phyloP scores from a whole-genome alignment of 225 moss, liverwort and hornwort genomes.

The Ulota crispa region DNA sequence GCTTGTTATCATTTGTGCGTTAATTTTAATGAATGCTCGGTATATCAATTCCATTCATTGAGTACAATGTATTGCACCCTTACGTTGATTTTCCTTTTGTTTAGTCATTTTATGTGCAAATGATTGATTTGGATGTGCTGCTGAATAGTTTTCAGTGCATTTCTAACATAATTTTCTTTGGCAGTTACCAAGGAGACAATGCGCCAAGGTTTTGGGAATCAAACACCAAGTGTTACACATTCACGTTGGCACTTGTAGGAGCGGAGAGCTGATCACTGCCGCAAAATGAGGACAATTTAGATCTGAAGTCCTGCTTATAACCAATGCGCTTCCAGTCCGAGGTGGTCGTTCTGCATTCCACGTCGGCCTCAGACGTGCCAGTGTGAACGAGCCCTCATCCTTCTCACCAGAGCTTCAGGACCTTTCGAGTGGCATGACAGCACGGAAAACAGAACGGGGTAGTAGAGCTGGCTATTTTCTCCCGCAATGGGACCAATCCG shows the following conservation, averaged over 20 bases:
- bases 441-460: background rate
- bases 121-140: no score
- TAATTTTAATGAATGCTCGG: no score
- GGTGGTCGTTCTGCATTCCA: background rate
- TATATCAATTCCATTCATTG: no score
- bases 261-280: slow-evolving; percentile 57
- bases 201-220: slow-evolving; percentile 61
- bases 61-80: no score
- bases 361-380: slow-evolving; percentile 48
- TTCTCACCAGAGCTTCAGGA: slow-evolving; percentile 14
- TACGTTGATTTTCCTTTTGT: no score
- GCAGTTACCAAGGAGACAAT: slow-evolving; percentile 92
- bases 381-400: background rate
- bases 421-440: background rate
- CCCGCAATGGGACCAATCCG: slow-evolving; percentile 15
- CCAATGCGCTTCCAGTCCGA: background rate
- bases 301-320: background rate
- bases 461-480: slow-evolving; percentile 9
- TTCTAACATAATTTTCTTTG: background rate
- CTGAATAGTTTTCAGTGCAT: no score
- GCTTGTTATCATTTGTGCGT: no score
- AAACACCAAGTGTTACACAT: slow-evolving; percentile 66
- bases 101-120: background rate
- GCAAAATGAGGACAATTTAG: slow-evolving; percentile 6
- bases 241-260: slow-evolving; percentile 63